Evolutionary conservation across 78 protist species (phyloP).

Genomic region (Pigoraptor vietnamica): DNA sequence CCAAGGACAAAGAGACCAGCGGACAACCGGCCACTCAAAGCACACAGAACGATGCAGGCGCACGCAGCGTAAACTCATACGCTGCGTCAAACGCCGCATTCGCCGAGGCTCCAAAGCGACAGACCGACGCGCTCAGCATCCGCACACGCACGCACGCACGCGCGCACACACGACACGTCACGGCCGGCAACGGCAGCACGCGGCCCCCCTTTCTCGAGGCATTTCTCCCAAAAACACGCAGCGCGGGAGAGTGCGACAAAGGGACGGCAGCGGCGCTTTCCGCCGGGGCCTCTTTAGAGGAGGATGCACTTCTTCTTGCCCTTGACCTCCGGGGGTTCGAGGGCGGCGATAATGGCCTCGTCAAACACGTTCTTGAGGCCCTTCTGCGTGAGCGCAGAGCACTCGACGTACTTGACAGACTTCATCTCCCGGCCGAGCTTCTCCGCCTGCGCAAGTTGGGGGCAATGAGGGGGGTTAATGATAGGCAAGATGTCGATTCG

Average conservation of each 20-base stretch:
- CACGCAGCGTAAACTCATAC: too few species aligned
- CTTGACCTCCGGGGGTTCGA: conserved; percentile 32
- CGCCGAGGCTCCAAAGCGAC: too few species aligned
- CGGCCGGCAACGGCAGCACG: not conserved
- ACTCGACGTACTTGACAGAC: conserved; percentile 75
- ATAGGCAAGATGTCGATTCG: too few species aligned
- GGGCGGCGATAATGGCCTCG: conserved; percentile 54
- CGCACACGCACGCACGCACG: not conserved
- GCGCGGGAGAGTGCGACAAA: not conserved
- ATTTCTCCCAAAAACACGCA: not conserved
- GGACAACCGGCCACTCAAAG: not conserved
- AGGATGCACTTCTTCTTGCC: conserved; percentile 22
- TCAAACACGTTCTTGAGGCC: conserved; percentile 77
- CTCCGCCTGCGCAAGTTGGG: conserved; percentile 32
- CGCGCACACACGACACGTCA: not conserved
- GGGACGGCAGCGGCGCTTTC: not conserved
- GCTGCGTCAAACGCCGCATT: too few species aligned
- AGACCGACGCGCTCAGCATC: not conserved
- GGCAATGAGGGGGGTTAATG: too few species aligned
- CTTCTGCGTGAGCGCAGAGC: conserved; percentile 79
- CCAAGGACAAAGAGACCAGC: not conserved
- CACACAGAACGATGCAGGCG: too few species aligned
- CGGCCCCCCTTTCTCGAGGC: not conserved
- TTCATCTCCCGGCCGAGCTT: conserved; percentile 28
- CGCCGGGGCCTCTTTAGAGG: conserved; percentile 6